These are phyloP conservation scores for Tetrastigma voinierianum DNA, from an alignment of 164 flowering plant genomes.

Conservation along the genomic window DNA sequence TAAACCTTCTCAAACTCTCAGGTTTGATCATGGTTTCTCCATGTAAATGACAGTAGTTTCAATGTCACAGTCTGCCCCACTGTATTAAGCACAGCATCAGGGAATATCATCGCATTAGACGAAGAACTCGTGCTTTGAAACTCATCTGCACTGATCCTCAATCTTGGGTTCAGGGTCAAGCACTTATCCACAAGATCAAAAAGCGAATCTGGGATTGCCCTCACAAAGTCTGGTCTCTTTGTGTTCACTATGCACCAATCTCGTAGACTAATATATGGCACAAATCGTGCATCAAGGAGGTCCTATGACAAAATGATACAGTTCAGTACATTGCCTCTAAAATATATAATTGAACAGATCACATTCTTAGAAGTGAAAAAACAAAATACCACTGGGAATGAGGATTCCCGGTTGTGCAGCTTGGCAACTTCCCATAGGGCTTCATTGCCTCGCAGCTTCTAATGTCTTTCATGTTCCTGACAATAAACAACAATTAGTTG, in stretches of 20 bases:
- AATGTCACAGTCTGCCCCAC: neutral
- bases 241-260: slow-evolving; percentile 73
- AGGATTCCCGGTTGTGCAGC: slow-evolving; percentile 79
- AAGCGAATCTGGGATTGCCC: slow-evolving; percentile 55
- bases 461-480: slow-evolving; percentile 86
- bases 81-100: slow-evolving; percentile 41
- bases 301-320: slow-evolving; percentile 46
- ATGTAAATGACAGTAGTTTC: neutral
- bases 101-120: slow-evolving; percentile 50
- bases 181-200: slow-evolving; percentile 91
- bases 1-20: neutral
- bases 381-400: slow-evolving; percentile 82
- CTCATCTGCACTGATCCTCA: slow-evolving; percentile 86
- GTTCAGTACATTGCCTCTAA: neutral
- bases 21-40: slow-evolving; percentile 6
- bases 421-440: slow-evolving; percentile 96
- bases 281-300: slow-evolving; percentile 44
- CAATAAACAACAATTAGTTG: neutral
- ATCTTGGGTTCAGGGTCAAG: slow-evolving; percentile 82
- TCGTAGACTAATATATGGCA: slow-evolving; percentile 41
- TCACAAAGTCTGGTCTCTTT: slow-evolving; percentile 59
- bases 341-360: neutral
- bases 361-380: neutral
- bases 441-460: slow-evolving; percentile 83
- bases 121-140: slow-evolving; percentile 78